A percentile compares a stretch with the other conserved stretches of the same genome.
These are phyloP conservation scores for Peronospora belbahrii DNA, from an alignment of 352 stramenopile species.

Conservation along the genomic window DNA sequence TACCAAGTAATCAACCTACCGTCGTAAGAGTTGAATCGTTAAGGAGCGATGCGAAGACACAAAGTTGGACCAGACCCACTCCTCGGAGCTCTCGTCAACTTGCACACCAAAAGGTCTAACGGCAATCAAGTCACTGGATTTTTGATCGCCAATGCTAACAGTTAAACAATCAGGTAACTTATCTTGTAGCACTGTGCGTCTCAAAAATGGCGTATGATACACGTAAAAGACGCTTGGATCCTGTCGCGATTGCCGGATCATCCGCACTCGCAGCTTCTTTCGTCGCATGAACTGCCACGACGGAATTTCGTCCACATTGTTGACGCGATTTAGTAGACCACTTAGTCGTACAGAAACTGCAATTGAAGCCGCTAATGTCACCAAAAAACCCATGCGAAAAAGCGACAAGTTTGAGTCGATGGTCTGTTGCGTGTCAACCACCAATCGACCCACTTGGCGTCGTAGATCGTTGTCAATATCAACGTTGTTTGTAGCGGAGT, in stretches of 20 bases:
- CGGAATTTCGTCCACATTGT: slow-evolving; percentile 53
- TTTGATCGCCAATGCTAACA: slow-evolving; percentile 4
- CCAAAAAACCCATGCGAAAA: slow-evolving; percentile 46
- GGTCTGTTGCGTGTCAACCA: slow-evolving; percentile 33
- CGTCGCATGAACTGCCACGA: slow-evolving; percentile 51
- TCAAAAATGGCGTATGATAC: slow-evolving; percentile 69
- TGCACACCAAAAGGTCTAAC: slow-evolving; percentile 66
- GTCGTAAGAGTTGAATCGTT: slow-evolving; percentile 47
- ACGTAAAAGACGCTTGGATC: slow-evolving; percentile 78
- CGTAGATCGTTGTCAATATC: slow-evolving; percentile 14
- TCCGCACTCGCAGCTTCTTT: slow-evolving; percentile 66
- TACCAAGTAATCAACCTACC: slow-evolving; percentile 22
- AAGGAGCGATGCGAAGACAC: slow-evolving; percentile 59
- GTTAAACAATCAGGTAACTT: slow-evolving; percentile 28
- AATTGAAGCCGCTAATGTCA: slow-evolving; percentile 38
- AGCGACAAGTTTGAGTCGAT: slow-evolving; percentile 65
- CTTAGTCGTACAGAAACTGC: slow-evolving; percentile 43
- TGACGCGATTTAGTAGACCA: slow-evolving; percentile 43
- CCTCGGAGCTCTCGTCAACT: slow-evolving; percentile 58
- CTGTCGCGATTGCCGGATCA: slow-evolving; percentile 52
- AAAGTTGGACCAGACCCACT: slow-evolving; percentile 62
- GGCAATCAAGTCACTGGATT: slow-evolving; percentile 37
- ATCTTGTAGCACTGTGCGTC: slow-evolving; percentile 52
- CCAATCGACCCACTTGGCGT: slow-evolving; percentile 24
- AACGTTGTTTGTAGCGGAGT: not conserved